These are phyloP conservation scores for Didymella arachidicola DNA, from an alignment of 2,329 filamentous ascomycete species.

Conservation along the genomic window DNA sequence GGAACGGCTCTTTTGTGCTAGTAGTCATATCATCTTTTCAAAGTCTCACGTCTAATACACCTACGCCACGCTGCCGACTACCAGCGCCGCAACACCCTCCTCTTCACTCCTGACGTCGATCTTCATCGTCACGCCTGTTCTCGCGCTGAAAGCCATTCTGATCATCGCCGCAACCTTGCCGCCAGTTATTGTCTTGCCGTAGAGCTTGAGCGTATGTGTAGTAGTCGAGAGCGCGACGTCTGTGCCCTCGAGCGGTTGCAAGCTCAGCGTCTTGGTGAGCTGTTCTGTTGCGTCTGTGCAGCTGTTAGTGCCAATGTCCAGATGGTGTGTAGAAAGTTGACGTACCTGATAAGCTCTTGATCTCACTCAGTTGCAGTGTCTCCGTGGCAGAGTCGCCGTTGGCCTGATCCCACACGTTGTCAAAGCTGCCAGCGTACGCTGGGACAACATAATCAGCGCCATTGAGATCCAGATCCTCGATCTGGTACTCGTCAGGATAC, in stretches of 20 bases:
- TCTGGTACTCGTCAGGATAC: conserved; percentile 97
- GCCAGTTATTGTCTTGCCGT: conserved; percentile 92
- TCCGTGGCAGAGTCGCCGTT: conserved; percentile 91
- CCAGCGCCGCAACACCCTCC: conserved; percentile 83
- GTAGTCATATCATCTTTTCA: conserved; percentile 14
- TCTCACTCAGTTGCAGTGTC: conserved; percentile 84
- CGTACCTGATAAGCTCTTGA: conserved; percentile 92
- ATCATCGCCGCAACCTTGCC: conserved; percentile 87
- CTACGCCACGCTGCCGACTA: conserved; percentile 84
- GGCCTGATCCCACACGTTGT: conserved; percentile 93
- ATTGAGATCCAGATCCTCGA: conserved; percentile 88
- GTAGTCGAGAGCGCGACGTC: conserved; percentile 88
- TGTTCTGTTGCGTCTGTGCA: conserved; percentile 86
- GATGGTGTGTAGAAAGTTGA: neutral
- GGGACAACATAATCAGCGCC: conserved; percentile 95
- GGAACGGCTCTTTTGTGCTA: conserved; percentile 10
- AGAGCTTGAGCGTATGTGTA: conserved; percentile 92
- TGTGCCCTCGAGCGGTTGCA: conserved; percentile 93
- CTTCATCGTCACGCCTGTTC: conserved; percentile 95
- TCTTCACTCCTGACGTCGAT: conserved; percentile 92
- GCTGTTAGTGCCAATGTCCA: conserved; percentile 24
- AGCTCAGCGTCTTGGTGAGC: conserved; percentile 81
- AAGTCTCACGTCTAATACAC: neutral
- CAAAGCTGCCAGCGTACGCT: conserved; percentile 92
- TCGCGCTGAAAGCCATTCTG: conserved; percentile 92